Conservation (phyloP, 805 yeast species). For the Suhomyces emberorum region DNA sequence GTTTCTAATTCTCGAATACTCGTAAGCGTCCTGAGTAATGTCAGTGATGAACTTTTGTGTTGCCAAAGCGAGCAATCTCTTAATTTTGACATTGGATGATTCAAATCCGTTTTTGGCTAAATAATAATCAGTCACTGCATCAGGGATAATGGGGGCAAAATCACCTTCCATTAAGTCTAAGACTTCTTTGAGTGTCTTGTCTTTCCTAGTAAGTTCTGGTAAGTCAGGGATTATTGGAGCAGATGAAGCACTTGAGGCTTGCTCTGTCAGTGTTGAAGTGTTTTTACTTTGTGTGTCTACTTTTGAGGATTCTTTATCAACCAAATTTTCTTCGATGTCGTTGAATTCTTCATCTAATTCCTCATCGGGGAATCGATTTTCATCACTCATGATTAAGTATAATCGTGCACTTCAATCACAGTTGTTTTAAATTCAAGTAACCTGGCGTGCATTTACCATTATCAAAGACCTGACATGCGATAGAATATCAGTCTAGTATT, state of each 20-base stretch:
- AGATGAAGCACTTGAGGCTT: slow-evolving; percentile 4
- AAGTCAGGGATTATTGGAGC: slow-evolving; percentile 40
- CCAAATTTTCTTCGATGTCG: slow-evolving; percentile 15
- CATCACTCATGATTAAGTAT: slow-evolving; percentile 5
- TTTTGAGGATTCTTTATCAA: background rate
- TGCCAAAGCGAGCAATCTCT: slow-evolving; percentile 85
- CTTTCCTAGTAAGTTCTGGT: slow-evolving; percentile 72
- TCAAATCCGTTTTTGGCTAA: slow-evolving; percentile 81
- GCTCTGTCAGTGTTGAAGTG: background rate
- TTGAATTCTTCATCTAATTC: slow-evolving; percentile 24
- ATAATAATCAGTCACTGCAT: slow-evolving; percentile 92
- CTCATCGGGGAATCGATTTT: slow-evolving; percentile 8
- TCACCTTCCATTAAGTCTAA: slow-evolving; percentile 83
- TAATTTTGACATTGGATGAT: slow-evolving; percentile 67
- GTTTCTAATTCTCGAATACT: slow-evolving; percentile 89
- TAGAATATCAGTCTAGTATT: too few species aligned
- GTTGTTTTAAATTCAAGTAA: too few species aligned
- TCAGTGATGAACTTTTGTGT: slow-evolving; percentile 95
- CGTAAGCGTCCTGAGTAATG: slow-evolving; percentile 95
- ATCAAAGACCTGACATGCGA: too few species aligned
- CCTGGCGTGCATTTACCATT: too few species aligned
- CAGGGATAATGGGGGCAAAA: slow-evolving; percentile 88
- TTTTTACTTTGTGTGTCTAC: background rate
- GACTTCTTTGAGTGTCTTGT: slow-evolving; percentile 79
- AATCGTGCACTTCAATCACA: too few species aligned